phyloP scores from a whole-genome alignment of 73 alveolate genomes.

The Uronychia setigera region DNA sequence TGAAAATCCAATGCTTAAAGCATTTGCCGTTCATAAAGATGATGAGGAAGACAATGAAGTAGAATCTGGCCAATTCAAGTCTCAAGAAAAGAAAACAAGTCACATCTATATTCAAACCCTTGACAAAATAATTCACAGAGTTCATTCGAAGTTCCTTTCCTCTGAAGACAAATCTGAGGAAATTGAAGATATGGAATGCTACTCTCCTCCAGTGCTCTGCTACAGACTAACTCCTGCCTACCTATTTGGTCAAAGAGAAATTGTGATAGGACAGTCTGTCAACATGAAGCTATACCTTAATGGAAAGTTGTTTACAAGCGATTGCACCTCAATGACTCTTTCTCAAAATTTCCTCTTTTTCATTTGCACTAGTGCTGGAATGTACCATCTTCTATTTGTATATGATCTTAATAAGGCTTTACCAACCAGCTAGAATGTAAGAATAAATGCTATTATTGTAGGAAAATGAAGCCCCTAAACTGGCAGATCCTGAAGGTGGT shows the following conservation, averaged over 20 bases:
- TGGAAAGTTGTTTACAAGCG: constrained; percentile 76
- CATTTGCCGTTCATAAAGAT: not conserved
- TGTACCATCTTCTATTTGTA: constrained; percentile 82
- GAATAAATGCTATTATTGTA: constrained; percentile 25
- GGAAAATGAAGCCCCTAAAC: constrained; percentile 56
- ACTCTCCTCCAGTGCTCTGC: constrained; percentile 43
- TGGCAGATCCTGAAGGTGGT: constrained; percentile 52
- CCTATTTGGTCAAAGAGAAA: constrained; percentile 59
- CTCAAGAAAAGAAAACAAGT: too few species aligned
- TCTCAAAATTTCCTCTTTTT: constrained; percentile 83
- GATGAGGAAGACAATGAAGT: not conserved
- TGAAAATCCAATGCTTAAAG: not conserved
- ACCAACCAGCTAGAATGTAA: constrained; percentile 57
- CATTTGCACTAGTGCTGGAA: constrained; percentile 83
- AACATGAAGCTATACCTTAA: constrained; percentile 79
- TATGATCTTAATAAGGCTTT: constrained; percentile 74
- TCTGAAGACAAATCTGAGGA: constrained; percentile 25
- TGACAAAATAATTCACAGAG: constrained; percentile 27
- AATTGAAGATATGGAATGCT: constrained; percentile 11
- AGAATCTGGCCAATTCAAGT: not conserved
- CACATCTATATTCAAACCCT: not conserved
- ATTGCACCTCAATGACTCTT: constrained; percentile 85
- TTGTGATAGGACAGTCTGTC: constrained; percentile 74
- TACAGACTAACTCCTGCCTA: constrained; percentile 28
- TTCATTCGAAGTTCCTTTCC: constrained; percentile 12